A percentile compares a stretch with the other conserved stretches of the same genome.
Evolutionary conservation across 2,329 filamentous ascomycete species (phyloP).

Genomic region (Coniochaeta ligniaria): DNA sequence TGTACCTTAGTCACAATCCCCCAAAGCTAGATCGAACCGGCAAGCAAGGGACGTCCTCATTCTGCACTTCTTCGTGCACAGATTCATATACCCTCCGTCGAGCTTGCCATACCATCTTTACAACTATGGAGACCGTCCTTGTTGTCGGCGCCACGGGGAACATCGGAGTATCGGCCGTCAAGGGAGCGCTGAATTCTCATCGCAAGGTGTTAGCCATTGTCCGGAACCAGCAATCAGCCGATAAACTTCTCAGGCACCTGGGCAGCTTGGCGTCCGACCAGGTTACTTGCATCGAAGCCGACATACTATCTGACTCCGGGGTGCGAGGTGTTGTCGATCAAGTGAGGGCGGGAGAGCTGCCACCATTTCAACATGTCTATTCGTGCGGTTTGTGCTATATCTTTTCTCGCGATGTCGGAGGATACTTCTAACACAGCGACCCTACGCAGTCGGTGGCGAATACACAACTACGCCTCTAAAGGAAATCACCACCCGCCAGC

Average conservation of each 20-base stretch:
- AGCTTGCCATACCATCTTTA: background rate
- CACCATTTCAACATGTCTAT: slow-evolving; percentile 30
- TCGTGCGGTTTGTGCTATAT: slow-evolving; percentile 16
- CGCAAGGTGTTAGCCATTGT: slow-evolving; percentile 28
- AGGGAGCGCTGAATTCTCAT: slow-evolving; percentile 17
- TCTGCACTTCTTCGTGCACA: too few species aligned
- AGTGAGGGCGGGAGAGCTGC: slow-evolving; percentile 23
- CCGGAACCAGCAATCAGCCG: slow-evolving; percentile 23
- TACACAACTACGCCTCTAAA: slow-evolving; percentile 10
- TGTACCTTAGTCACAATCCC: too few species aligned
- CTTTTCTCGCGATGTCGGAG: background rate
- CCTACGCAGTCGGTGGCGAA: slow-evolving; percentile 16
- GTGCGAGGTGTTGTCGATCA: slow-evolving; percentile 25
- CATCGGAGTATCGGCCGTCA: slow-evolving; percentile 26
- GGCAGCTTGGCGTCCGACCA: slow-evolving; percentile 13
- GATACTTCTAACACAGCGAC: background rate
- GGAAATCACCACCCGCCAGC: slow-evolving; percentile 11
- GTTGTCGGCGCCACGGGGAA: slow-evolving; percentile 30
- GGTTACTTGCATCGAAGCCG: slow-evolving; percentile 24
- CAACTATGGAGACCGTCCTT: slow-evolving; percentile 23
- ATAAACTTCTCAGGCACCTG: slow-evolving; percentile 24
- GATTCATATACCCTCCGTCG: too few species aligned
- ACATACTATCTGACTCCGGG: slow-evolving; percentile 21
- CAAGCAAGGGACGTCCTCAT: too few species aligned
- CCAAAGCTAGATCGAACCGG: too few species aligned